These are phyloP conservation scores for Fagus crenata DNA, from an alignment of 306 rosid species.

Conservation along the genomic window DNA sequence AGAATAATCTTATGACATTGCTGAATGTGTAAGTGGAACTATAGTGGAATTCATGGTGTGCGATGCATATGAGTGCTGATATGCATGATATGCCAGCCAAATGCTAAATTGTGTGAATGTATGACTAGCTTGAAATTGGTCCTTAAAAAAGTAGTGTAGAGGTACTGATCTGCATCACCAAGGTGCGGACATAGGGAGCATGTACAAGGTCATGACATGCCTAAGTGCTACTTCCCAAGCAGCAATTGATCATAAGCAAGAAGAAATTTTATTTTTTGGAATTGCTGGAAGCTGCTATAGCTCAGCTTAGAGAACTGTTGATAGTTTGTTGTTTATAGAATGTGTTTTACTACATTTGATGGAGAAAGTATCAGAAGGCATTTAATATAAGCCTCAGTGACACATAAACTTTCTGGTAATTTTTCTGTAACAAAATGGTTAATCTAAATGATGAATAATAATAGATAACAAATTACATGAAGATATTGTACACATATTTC, in stretches of 20 bases:
- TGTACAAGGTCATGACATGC: background rate
- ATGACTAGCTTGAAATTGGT: background rate
- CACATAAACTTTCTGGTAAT: background rate
- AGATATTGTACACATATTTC: background rate
- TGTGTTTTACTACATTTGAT: background rate
- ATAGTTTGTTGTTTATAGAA: background rate
- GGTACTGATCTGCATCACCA: background rate
- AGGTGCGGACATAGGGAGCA: background rate
- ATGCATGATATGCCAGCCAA: background rate
- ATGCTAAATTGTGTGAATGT: background rate
- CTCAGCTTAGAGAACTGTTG: background rate
- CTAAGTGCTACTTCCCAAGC: background rate
- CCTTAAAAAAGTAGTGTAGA: background rate
- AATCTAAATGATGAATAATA: background rate
- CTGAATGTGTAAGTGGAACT: background rate
- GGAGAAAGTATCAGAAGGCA: background rate
- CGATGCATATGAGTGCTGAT: background rate
- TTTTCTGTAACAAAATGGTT: background rate
- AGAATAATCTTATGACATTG: background rate
- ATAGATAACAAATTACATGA: background rate
- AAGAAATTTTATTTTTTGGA: background rate
- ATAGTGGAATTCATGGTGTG: background rate
- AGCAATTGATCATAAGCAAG: background rate
- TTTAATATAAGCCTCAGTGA: background rate
- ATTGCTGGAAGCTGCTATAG: slow-evolving; percentile 3